These are phyloP conservation scores for Fibroporia radiculosa DNA, from an alignment of 768 basidiomycete genomes.

Conservation along the genomic window DNA sequence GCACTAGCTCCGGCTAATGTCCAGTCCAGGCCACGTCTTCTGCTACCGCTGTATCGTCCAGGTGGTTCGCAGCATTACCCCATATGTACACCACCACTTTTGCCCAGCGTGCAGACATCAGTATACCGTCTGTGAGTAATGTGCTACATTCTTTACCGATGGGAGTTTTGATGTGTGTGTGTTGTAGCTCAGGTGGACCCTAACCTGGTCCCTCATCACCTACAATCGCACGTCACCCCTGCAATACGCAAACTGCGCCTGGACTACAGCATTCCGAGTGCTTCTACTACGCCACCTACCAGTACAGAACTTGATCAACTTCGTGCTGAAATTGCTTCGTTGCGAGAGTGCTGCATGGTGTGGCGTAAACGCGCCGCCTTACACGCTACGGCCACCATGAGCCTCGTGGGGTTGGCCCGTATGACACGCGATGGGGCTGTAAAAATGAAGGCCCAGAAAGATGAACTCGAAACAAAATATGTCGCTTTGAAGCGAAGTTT, in stretches of 20 bases:
- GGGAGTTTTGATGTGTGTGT: background rate
- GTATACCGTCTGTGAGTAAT: slow-evolving; percentile 48
- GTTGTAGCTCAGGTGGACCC: slow-evolving; percentile 39
- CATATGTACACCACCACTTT: slow-evolving; percentile 37
- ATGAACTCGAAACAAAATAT: slow-evolving; percentile 19
- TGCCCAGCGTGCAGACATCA: slow-evolving; percentile 52
- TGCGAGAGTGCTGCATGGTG: slow-evolving; percentile 19
- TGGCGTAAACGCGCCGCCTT: slow-evolving; percentile 28
- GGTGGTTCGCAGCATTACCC: slow-evolving; percentile 39
- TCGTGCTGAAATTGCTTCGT: slow-evolving; percentile 21
- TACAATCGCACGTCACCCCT: slow-evolving; percentile 50
- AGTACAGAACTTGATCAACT: slow-evolving; percentile 16
- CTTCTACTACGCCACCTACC: slow-evolving; percentile 2
- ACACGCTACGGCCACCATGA: slow-evolving; percentile 23
- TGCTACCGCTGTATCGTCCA: slow-evolving; percentile 53
- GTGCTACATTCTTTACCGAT: background rate
- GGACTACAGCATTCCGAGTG: slow-evolving; percentile 25
- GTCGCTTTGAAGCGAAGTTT: slow-evolving; percentile 19
- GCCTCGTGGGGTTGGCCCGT: slow-evolving; percentile 24
- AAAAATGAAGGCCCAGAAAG: slow-evolving; percentile 21
- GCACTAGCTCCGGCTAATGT: slow-evolving; percentile 2
- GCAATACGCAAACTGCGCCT: slow-evolving; percentile 50
- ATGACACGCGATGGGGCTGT: slow-evolving; percentile 22
- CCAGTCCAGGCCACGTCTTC: slow-evolving; percentile 51
- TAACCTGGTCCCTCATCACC: slow-evolving; percentile 43